Percentiles rank a stretch among this genome's conserved stretches.
Conservation (phyloP, 2,329 filamentous ascomycete species). For the Paradendryphiella salina region DNA sequence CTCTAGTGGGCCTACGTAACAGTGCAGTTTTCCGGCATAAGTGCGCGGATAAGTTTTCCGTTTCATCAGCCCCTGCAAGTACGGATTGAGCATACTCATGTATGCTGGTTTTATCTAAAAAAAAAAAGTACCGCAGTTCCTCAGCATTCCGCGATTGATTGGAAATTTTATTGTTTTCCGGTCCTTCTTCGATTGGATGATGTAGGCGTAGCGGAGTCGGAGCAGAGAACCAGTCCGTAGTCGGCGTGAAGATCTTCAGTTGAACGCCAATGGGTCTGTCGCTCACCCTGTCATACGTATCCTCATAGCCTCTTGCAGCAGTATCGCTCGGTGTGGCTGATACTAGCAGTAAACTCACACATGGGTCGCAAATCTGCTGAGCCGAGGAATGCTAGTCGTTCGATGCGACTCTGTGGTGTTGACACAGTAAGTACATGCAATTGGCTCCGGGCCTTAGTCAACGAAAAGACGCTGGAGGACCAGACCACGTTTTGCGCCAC, state of each 20-base stretch:
- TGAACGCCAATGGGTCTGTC: neutral
- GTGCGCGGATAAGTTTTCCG: neutral
- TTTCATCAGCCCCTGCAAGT: neutral
- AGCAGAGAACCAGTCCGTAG: neutral
- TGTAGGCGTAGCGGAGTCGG: neutral
- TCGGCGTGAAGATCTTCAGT: neutral
- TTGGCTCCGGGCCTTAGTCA: constrained; percentile 3
- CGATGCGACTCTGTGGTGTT: neutral
- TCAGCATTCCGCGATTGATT: too few species aligned
- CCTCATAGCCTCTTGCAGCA: neutral
- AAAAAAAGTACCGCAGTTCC: too few species aligned
- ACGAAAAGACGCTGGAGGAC: neutral
- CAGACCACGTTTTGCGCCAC: constrained; percentile 3
- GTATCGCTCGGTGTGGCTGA: neutral
- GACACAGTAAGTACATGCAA: constrained; percentile 1
- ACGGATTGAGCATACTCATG: neutral
- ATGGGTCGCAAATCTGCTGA: neutral
- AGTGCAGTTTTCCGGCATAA: neutral
- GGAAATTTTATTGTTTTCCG: neutral
- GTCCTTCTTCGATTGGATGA: neutral
- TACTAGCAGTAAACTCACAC: neutral
- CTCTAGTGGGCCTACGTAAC: too few species aligned
- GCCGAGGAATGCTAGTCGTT: neutral
- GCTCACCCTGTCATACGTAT: neutral
- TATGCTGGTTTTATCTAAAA: too few species aligned